Conservation (phyloP, 768 basidiomycete genomes). For the Russula foetens region DNA sequence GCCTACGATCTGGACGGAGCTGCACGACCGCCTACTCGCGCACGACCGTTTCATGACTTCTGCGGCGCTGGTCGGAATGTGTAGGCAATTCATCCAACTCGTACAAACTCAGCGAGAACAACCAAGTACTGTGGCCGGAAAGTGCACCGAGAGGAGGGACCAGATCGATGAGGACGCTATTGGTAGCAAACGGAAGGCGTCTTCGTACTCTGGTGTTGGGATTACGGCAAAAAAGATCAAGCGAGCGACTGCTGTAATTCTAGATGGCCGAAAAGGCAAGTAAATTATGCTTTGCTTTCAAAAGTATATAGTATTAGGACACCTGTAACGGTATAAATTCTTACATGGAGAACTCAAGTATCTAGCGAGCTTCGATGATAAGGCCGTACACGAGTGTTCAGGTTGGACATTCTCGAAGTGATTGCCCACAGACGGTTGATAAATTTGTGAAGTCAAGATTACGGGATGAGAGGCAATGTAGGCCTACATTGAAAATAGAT, state of each 20-base stretch:
- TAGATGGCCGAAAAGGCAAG: not conserved
- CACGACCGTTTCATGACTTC: constrained; percentile 59
- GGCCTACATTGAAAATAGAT: not conserved
- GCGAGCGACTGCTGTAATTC: constrained; percentile 32
- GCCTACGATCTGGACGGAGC: constrained; percentile 42
- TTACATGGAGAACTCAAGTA: too few species aligned
- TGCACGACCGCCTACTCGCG: constrained; percentile 39
- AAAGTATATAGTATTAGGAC: not conserved
- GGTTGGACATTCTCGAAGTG: not conserved
- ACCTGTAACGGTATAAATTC: not conserved
- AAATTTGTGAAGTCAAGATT: not conserved
- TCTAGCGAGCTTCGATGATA: not conserved
- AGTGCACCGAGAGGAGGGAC: constrained; percentile 18
- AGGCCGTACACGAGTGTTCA: not conserved
- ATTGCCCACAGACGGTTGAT: not conserved
- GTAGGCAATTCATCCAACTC: constrained; percentile 48
- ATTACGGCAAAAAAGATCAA: constrained; percentile 29
- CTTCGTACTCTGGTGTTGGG: constrained; percentile 10
- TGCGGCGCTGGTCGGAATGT: constrained; percentile 49
- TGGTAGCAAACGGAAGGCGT: constrained; percentile 25
- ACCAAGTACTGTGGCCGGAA: constrained; percentile 16
- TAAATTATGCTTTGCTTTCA: not conserved
- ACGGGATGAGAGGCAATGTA: not conserved
- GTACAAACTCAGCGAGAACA: not conserved
- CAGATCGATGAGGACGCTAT: constrained; percentile 5